These are phyloP conservation scores for Salix arbutifolia DNA, from an alignment of 345 rosid species.

Conservation along the genomic window DNA sequence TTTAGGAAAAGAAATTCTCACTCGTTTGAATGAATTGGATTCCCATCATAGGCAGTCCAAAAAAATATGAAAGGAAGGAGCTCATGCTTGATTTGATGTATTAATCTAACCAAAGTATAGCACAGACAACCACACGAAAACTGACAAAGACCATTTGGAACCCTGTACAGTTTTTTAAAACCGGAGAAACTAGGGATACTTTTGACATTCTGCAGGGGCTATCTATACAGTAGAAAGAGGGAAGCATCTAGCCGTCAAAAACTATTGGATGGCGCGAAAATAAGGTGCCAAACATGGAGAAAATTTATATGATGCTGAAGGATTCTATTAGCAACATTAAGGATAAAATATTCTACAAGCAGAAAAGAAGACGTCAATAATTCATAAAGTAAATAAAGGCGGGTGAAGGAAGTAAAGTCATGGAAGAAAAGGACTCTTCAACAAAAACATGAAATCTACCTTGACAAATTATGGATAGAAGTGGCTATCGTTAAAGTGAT, in stretches of 20 bases:
- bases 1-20: slow-evolving; percentile 20
- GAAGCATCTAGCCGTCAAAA: slow-evolving; percentile 10
- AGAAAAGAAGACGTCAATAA: slow-evolving; percentile 4
- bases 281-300: no score
- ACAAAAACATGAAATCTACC: neutral
- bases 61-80: neutral
- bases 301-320: no score
- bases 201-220: neutral
- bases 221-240: neutral
- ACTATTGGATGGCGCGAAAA: neutral
- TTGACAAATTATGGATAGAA: neutral
- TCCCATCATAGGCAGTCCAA: slow-evolving; percentile 27
- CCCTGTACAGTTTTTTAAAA: neutral
- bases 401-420: neutral
- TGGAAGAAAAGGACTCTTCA: slow-evolving; percentile 6
- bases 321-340: neutral
- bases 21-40: slow-evolving; percentile 21
- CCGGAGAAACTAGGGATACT: neutral
- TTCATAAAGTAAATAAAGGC: neutral
- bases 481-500: neutral
- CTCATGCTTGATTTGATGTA: slow-evolving; percentile 17
- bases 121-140: neutral
- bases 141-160: neutral
- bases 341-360: neutral
- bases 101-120: neutral